Conservation (phyloP, 2,329 filamentous ascomycete species). For the Penicillium sp. region DNA sequence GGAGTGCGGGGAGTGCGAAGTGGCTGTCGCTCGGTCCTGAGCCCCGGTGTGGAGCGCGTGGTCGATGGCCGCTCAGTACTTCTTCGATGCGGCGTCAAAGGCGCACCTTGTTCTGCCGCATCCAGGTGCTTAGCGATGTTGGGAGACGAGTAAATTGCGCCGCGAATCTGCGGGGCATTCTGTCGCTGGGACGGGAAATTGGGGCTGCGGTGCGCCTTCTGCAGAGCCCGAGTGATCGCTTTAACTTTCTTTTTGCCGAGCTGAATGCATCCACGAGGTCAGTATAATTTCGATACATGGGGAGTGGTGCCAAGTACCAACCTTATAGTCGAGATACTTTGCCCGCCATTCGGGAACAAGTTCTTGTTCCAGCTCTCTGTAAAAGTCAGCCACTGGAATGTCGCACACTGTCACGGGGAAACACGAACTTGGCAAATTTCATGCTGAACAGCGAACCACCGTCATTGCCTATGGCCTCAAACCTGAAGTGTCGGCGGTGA, state of each 20-base stretch:
- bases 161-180: constrained; percentile 20
- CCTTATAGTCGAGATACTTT: constrained; percentile 95
- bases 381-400: constrained; percentile 22
- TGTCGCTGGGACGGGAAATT: constrained; percentile 46
- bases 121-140: constrained; percentile 23
- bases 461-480: constrained; percentile 19
- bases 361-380: constrained; percentile 75
- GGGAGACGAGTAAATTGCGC: constrained; percentile 16
- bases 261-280: constrained; percentile 35
- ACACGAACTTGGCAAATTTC: constrained; percentile 59
- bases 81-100: constrained; percentile 15
- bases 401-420: constrained; percentile 6
- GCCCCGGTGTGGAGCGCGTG: constrained; percentile 34
- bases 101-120: constrained; percentile 13
- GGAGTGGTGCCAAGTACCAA: constrained; percentile 29
- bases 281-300: constrained; percentile 5
- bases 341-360: constrained; percentile 90
- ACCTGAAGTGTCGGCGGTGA: background rate
- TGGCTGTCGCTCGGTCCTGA: constrained; percentile 38
- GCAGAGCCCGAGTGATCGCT: constrained; percentile 68
- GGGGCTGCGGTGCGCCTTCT: constrained; percentile 50
- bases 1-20: constrained; percentile 33
- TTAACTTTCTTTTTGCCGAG: constrained; percentile 89
- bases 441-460: constrained; percentile 37
- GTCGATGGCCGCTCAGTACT: constrained; percentile 29